Evolutionary conservation across 1,139 yeast species (phyloP).

Genomic region (Sugiyamaella xylanicola): DNA sequence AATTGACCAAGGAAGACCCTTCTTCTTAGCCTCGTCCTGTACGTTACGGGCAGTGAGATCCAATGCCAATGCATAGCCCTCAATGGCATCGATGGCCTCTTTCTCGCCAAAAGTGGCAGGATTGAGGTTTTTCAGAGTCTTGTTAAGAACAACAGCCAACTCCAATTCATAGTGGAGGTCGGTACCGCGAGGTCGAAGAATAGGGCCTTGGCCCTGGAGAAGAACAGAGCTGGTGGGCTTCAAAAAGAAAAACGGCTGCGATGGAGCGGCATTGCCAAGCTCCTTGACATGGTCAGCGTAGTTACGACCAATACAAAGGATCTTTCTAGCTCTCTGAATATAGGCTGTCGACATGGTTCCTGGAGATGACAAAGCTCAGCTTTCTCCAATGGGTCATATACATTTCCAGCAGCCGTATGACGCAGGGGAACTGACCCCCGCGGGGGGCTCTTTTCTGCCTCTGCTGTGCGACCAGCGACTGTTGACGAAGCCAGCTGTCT

Average conservation of each 20-base stretch:
- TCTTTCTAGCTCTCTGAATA: slow-evolving; percentile 59
- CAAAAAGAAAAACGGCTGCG: slow-evolving; percentile 80
- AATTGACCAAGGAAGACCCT: slow-evolving; percentile 95
- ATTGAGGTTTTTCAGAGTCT: slow-evolving; percentile 62
- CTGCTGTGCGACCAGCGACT: too few relatives aligned
- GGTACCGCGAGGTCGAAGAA: slow-evolving; percentile 79
- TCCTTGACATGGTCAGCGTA: slow-evolving; percentile 94
- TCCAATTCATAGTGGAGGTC: slow-evolving; percentile 92
- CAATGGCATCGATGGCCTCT: slow-evolving; percentile 76
- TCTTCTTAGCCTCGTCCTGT: slow-evolving; percentile 90
- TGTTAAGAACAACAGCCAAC: slow-evolving; percentile 74
- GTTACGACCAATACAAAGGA: slow-evolving; percentile 93
- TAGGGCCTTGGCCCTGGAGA: slow-evolving; percentile 68
- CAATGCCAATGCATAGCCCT: slow-evolving; percentile 82
- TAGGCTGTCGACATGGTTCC: slow-evolving; percentile 17
- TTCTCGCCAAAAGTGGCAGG: slow-evolving; percentile 56
- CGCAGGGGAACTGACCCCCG: not conserved
- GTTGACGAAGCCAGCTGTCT: too few relatives aligned
- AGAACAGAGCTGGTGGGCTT: slow-evolving; percentile 62
- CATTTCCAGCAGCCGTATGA: not conserved
- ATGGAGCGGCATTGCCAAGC: slow-evolving; percentile 76
- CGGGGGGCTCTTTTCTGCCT: not conserved
- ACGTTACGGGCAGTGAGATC: slow-evolving; percentile 96
- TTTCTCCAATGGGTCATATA: too few relatives aligned
- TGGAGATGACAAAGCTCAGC: too few relatives aligned